phyloP scores from a whole-genome alignment of 2,329 filamentous ascomycete species.

The Trichophyton schoenleinii region DNA sequence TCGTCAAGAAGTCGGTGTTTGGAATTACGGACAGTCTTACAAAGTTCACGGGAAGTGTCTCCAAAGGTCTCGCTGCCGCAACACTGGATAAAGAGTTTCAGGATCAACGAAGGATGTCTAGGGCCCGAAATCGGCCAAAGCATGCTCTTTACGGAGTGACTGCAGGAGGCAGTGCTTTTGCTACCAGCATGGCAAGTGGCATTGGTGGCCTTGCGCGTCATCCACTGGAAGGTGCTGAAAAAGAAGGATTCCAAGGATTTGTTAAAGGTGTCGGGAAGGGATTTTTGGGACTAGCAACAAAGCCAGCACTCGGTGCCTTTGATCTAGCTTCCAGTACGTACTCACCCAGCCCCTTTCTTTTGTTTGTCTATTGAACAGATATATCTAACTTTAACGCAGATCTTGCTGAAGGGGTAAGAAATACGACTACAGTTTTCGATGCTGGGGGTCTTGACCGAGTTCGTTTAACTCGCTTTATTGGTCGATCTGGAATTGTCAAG shows the following conservation, averaged over 20 bases:
- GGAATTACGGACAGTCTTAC: constrained; percentile 95
- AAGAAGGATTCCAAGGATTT: constrained; percentile 86
- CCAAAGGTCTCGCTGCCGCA: constrained; percentile 87
- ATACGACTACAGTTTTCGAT: constrained; percentile 97
- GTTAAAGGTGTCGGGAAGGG: constrained; percentile 97
- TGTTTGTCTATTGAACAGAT: not conserved
- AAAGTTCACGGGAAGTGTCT: constrained; percentile 93
- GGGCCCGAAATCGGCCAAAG: constrained; percentile 86
- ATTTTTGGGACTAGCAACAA: constrained; percentile 84
- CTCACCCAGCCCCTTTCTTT: not conserved
- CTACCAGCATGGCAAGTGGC: constrained; percentile 82
- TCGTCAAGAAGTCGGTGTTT: constrained; percentile 97
- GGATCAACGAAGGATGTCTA: constrained; percentile 84
- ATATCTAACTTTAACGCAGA: constrained; percentile 31
- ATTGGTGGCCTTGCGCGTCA: constrained; percentile 89
- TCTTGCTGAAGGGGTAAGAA: constrained; percentile 91
- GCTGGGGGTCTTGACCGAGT: constrained; percentile 87
- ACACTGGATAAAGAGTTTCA: constrained; percentile 98
- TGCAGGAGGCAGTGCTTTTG: constrained; percentile 86
- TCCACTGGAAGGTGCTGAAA: constrained; percentile 87
- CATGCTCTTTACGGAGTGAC: constrained; percentile 95
- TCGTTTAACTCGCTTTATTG: constrained; percentile 84
- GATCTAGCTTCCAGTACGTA: constrained; percentile 71
- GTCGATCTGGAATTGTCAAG: constrained; percentile 81
- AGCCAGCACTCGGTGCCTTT: constrained; percentile 90